Evolutionary conservation across 257 asterid genomes (phyloP).

Genomic region (Gynochthodes officinalis): DNA sequence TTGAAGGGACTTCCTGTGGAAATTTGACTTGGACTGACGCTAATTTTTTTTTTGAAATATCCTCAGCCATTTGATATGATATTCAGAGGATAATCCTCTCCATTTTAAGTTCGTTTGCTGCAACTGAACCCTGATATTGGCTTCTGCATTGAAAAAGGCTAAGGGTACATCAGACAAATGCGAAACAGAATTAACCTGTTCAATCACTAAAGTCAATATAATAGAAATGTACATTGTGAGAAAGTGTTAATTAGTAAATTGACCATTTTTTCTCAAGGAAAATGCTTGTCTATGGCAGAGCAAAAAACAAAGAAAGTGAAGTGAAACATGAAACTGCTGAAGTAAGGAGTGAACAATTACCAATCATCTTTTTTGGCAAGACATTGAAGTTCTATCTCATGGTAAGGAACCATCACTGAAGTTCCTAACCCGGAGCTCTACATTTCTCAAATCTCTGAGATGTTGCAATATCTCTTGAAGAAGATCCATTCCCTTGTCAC

Average conservation of each 20-base stretch:
- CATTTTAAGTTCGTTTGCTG: conserved; percentile 13
- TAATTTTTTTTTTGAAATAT: conserved; percentile 10
- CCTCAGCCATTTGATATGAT: conserved; percentile 10
- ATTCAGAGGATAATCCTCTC: neutral
- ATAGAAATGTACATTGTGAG: too few relatives aligned
- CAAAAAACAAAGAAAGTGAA: neutral
- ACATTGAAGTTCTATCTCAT: conserved; percentile 16
- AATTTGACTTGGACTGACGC: conserved; percentile 9
- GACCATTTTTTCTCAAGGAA: neutral
- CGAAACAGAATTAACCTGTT: neutral
- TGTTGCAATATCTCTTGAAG: conserved; percentile 88
- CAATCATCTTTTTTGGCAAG: conserved; percentile 17
- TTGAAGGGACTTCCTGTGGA: conserved; percentile 20
- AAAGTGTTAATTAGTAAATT: too few relatives aligned
- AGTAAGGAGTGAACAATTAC: conserved; percentile 17
- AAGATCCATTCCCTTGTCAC: conserved; percentile 89
- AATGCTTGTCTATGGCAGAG: neutral
- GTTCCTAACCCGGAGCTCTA: conserved; percentile 65
- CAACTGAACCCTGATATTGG: conserved; percentile 17
- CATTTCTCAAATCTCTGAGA: conserved; percentile 64
- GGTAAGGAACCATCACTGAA: conserved; percentile 35
- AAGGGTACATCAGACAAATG: conserved; percentile 5
- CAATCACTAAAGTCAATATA: too few relatives aligned
- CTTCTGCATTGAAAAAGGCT: conserved; percentile 24
- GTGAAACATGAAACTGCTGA: neutral